Evolutionary conservation across 305 asterid species (phyloP).

Genomic region (Fraxinus platypoda): DNA sequence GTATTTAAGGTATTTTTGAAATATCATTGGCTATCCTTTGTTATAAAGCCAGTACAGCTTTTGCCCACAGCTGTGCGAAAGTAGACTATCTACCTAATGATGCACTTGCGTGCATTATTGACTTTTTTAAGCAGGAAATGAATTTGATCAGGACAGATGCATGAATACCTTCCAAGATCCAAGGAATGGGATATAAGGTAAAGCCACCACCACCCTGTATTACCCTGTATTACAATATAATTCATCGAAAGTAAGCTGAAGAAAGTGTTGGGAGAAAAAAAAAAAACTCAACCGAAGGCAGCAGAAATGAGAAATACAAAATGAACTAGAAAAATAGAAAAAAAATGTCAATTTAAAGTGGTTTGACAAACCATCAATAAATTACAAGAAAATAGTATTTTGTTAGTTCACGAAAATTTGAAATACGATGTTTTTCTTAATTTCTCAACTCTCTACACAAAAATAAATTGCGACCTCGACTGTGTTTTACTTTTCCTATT

Average conservation of each 20-base stretch:
- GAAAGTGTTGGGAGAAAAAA: neutral
- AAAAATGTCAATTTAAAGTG: neutral
- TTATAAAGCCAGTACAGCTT: neutral
- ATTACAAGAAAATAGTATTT: no score
- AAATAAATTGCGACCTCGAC: neutral
- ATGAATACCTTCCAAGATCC: neutral
- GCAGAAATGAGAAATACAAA: neutral
- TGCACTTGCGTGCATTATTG: neutral
- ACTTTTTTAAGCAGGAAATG: neutral
- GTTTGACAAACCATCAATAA: no score
- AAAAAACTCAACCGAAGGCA: neutral
- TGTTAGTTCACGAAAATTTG: neutral
- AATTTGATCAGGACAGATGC: neutral
- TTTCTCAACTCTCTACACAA: no score
- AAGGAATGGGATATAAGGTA: neutral
- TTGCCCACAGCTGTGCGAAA: neutral
- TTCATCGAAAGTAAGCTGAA: neutral
- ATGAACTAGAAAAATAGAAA: no score
- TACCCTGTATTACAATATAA: no score
- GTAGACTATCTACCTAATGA: neutral
- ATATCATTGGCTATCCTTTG: neutral
- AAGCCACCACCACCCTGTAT: neutral
- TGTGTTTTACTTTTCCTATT: neutral
- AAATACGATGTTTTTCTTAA: no score
- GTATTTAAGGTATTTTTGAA: neutral